Conservation (phyloP, 2,329 filamentous ascomycete species). For the Fusarium foetens region DNA sequence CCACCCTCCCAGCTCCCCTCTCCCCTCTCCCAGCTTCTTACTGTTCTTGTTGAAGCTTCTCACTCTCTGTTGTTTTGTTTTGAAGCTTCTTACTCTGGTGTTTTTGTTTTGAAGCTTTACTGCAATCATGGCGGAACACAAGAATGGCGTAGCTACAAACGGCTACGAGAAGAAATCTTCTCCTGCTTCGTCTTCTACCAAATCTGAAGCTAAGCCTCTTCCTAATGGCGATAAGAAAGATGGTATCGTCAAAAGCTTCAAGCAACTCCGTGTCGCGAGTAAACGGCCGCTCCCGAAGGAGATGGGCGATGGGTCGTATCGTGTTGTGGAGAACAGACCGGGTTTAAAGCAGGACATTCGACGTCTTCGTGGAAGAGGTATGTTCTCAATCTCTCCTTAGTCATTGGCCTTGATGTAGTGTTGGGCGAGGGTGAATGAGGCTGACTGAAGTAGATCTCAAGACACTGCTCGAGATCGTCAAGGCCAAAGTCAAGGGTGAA, state of each 20-base stretch:
- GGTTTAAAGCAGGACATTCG: constrained; percentile 38
- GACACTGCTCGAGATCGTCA: constrained; percentile 70
- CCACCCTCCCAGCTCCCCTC: not conserved
- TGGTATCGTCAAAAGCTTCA: constrained; percentile 42
- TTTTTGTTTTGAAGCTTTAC: not conserved
- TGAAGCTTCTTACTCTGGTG: not conserved
- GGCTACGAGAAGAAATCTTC: constrained; percentile 31
- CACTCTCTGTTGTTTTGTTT: not conserved
- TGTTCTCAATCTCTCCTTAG: not conserved
- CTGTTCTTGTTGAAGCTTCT: not conserved
- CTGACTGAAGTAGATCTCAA: constrained; percentile 62
- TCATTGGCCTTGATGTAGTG: no score
- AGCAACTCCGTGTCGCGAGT: constrained; percentile 57
- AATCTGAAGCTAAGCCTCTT: not conserved
- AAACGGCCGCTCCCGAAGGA: constrained; percentile 71
- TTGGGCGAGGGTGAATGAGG: not conserved
- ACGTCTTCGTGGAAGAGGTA: constrained; percentile 38
- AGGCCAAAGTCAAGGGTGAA: constrained; percentile 70
- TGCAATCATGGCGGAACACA: constrained; percentile 38
- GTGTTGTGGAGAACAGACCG: constrained; percentile 58
- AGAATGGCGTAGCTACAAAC: constrained; percentile 43
- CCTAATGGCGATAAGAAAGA: constrained; percentile 39
- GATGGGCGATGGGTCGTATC: constrained; percentile 70
- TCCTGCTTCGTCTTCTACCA: constrained; percentile 1
- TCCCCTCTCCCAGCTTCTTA: not conserved